These are phyloP conservation scores for Starmerella stellata DNA, from an alignment of 805 yeast genomes.

Conservation along the genomic window DNA sequence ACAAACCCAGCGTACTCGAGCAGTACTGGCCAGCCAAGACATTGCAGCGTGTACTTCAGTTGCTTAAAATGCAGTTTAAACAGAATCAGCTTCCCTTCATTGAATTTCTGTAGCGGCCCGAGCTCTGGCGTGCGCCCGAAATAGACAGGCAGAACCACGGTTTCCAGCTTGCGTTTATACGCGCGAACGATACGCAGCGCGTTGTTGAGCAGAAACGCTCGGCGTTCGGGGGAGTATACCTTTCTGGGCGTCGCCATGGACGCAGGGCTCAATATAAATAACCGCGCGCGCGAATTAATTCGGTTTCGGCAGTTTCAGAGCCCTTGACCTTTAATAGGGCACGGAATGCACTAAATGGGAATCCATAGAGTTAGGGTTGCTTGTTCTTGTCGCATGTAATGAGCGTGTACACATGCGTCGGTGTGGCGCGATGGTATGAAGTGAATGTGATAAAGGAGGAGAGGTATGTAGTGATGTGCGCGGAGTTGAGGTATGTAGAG, in stretches of 20 bases:
- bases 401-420: no score
- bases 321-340: no score
- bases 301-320: no score
- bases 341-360: no score
- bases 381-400: no score
- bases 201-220: not conserved
- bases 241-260: slow-evolving; percentile 3
- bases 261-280: not conserved
- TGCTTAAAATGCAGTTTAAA: slow-evolving; percentile 3
- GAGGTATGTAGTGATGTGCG: no score
- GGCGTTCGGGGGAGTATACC: not conserved
- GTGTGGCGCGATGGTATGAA: no score
- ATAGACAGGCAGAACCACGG: slow-evolving; percentile 1
- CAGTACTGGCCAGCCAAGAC: not conserved
- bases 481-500: no score
- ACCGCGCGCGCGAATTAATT: no score
- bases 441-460: no score
- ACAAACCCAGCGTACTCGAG: not conserved
- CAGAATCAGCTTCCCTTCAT: slow-evolving; percentile 2
- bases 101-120: not conserved
- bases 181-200: slow-evolving; percentile 1
- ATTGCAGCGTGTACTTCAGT: not conserved
- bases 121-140: slow-evolving; percentile 2
- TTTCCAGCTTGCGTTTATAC: not conserved
- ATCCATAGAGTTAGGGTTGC: no score